These are phyloP conservation scores for Ophiocordyceps polyrhachis-furcata DNA, from an alignment of 2,329 filamentous ascomycete genomes.

Conservation along the genomic window DNA sequence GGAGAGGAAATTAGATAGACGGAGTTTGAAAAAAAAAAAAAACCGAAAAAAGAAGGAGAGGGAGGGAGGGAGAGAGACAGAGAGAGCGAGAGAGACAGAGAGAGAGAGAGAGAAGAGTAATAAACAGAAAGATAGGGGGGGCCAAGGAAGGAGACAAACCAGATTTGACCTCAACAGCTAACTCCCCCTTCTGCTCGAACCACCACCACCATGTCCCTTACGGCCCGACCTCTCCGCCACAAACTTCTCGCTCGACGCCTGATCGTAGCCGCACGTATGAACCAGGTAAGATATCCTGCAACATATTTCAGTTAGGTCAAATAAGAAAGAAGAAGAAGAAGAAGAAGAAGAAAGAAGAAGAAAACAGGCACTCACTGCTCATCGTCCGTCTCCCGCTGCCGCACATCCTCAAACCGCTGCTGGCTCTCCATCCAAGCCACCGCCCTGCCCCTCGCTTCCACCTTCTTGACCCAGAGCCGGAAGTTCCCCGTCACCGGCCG, in stretches of 20 bases:
- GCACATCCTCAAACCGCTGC: constrained; percentile 54
- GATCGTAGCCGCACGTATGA: constrained; percentile 33
- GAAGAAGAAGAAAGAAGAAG: background rate
- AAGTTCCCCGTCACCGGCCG: constrained; percentile 79
- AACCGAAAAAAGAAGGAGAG: no score
- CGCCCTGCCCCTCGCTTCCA: constrained; percentile 48
- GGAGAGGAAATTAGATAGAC: no score
- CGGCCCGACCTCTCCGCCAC: constrained; percentile 20
- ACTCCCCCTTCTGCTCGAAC: background rate
- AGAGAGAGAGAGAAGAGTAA: no score
- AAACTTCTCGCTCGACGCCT: constrained; percentile 27
- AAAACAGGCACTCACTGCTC: constrained; percentile 48
- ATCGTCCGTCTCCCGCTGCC: constrained; percentile 45
- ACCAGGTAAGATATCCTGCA: constrained; percentile 31
- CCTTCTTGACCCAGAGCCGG: constrained; percentile 65
- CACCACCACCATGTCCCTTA: background rate
- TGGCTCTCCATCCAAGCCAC: constrained; percentile 55
- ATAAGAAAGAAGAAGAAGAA: background rate
- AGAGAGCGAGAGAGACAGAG: no score
- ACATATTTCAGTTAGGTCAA: background rate
- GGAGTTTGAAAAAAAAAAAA: no score
- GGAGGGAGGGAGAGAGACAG: no score
- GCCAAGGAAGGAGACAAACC: no score
- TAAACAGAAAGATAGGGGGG: no score
- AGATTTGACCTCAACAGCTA: no score